Evolutionary conservation across 2,329 filamentous ascomycete species (phyloP).

Genomic region (Tolypocladium nubicola): DNA sequence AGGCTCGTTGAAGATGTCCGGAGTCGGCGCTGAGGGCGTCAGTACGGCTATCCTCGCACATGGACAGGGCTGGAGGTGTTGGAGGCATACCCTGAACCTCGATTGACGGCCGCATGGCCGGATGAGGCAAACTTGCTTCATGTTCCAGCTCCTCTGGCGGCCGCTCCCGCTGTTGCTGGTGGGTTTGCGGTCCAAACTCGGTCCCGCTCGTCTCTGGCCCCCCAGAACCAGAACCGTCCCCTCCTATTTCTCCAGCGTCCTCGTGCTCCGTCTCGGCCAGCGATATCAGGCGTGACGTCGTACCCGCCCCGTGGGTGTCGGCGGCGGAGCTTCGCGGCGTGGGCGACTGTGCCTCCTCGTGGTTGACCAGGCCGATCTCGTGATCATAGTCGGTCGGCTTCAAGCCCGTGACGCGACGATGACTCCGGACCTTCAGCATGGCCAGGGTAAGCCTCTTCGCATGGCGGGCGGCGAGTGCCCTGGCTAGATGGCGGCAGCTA

Average conservation of each 20-base stretch:
- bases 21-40: slow-evolving; percentile 18
- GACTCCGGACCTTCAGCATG: slow-evolving; percentile 31
- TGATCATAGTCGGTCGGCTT: slow-evolving; percentile 58
- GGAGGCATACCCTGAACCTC: slow-evolving; percentile 18
- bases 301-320: slow-evolving; percentile 6
- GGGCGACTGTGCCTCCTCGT: slow-evolving; percentile 21
- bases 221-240: background rate
- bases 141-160: background rate
- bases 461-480: slow-evolving; percentile 4
- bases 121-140: slow-evolving; percentile 7
- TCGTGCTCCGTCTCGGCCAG: slow-evolving; percentile 2
- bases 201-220: background rate
- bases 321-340: slow-evolving; percentile 9
- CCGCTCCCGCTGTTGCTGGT: background rate
- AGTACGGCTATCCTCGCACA: background rate
- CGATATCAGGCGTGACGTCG: slow-evolving; percentile 7
- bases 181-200: background rate
- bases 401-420: slow-evolving; percentile 43
- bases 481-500: background rate
- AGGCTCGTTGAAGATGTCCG: slow-evolving; percentile 11
- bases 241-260: background rate
- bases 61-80: background rate
- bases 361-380: slow-evolving; percentile 59
- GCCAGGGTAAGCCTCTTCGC: slow-evolving; percentile 9
- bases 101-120: slow-evolving; percentile 18